Evolutionary conservation across 345 rosid genomes (phyloP).

Genomic region (Camelina hispida): DNA sequence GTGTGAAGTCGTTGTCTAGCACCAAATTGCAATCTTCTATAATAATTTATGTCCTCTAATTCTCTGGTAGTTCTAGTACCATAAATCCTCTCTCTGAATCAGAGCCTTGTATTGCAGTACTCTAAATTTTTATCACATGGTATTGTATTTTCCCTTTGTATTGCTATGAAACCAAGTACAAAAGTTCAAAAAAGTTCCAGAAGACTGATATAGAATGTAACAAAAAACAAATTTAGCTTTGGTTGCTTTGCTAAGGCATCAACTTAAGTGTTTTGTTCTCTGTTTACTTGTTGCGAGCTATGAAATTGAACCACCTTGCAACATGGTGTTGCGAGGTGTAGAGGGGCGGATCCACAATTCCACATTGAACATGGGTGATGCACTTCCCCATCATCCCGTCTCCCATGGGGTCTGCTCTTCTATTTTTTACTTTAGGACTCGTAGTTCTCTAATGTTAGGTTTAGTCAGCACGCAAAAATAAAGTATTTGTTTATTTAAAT

Average conservation of each 20-base stretch:
- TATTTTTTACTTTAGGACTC: not conserved
- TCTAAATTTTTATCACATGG: not conserved
- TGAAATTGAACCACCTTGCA: not conserved
- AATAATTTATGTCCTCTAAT: not conserved
- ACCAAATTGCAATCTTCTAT: conserved; percentile 16
- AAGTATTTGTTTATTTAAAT: not conserved
- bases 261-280: not conserved
- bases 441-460: conserved; percentile 18
- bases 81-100: not conserved
- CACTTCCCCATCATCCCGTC: too few relatives aligned
- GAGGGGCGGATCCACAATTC: too few relatives aligned
- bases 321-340: conserved; percentile 60
- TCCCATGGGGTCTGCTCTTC: too few relatives aligned
- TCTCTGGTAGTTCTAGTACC: not conserved
- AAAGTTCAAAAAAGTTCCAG: not conserved
- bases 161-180: not conserved
- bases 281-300: not conserved
- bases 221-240: not conserved
- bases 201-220: not conserved
- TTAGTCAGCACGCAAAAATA: conserved; percentile 16
- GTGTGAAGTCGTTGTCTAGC: conserved; percentile 25
- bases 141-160: not conserved
- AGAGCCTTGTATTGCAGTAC: not conserved
- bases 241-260: not conserved
- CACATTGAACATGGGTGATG: too few relatives aligned